phyloP scores from a whole-genome alignment of 345 rosid species.

The Eucalyptus brandiana region DNA sequence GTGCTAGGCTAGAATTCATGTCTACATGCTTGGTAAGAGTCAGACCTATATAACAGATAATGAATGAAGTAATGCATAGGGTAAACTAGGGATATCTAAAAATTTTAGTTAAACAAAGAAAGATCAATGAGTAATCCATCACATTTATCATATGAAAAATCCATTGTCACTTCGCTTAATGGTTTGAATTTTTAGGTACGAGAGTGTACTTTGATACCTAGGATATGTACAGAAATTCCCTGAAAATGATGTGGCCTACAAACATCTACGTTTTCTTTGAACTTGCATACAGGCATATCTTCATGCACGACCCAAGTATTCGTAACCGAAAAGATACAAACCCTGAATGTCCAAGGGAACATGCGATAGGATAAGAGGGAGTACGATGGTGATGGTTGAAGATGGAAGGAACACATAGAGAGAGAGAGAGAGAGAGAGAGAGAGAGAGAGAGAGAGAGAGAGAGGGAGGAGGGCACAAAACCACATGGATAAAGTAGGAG shows the following conservation, averaged over 20 bases:
- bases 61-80: background rate
- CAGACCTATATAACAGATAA: background rate
- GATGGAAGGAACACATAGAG: background rate
- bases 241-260: background rate
- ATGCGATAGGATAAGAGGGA: background rate
- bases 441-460: background rate
- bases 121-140: background rate
- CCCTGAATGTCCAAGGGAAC: background rate
- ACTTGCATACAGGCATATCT: background rate
- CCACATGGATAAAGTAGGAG: conserved; percentile 39
- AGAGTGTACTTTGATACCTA: background rate
- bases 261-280: background rate
- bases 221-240: background rate
- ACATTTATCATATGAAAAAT: background rate
- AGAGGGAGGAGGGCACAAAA: background rate
- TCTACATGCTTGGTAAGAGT: background rate
- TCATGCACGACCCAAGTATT: background rate
- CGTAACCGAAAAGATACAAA: background rate
- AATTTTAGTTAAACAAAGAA: background rate
- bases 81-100: background rate
- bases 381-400: conserved; percentile 11
- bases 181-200: background rate
- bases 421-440: background rate
- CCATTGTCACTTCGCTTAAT: background rate
- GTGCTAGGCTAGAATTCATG: background rate